Evolutionary conservation across 2,329 filamentous ascomycete genomes (phyloP).

Genomic region (Sarocladiaceae sp.): DNA sequence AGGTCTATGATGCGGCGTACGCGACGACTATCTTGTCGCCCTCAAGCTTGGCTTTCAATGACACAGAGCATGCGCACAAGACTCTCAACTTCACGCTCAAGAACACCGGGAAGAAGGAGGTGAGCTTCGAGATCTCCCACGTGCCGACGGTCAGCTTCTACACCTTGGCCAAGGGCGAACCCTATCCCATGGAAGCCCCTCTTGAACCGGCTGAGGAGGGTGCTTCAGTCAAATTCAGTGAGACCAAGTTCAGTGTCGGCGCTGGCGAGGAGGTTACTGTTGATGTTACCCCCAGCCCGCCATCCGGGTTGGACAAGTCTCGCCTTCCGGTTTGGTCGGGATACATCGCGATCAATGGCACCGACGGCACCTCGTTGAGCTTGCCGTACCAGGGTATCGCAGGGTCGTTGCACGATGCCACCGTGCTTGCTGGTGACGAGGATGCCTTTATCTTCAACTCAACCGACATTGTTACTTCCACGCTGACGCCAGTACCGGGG

Average conservation of each 20-base stretch:
- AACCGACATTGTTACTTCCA: slow-evolving; percentile 25
- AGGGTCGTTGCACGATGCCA: slow-evolving; percentile 24
- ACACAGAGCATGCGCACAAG: slow-evolving; percentile 49
- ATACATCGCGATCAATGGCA: slow-evolving; percentile 32
- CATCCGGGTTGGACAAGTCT: slow-evolving; percentile 18
- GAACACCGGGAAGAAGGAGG: slow-evolving; percentile 42
- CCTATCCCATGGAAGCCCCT: slow-evolving; percentile 36
- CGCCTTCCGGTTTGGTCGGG: slow-evolving; percentile 36
- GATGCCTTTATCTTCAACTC: slow-evolving; percentile 28
- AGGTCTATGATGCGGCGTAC: slow-evolving; percentile 53
- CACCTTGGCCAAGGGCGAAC: slow-evolving; percentile 30
- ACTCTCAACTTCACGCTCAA: slow-evolving; percentile 46
- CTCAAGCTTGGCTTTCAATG: slow-evolving; percentile 57
- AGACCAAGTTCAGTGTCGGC: slow-evolving; percentile 35
- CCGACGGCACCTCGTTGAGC: slow-evolving; percentile 27
- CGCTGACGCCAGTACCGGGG: slow-evolving; percentile 17
- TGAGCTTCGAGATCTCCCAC: slow-evolving; percentile 48
- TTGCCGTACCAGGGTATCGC: slow-evolving; percentile 34
- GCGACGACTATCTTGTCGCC: slow-evolving; percentile 45
- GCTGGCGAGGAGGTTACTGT: slow-evolving; percentile 37
- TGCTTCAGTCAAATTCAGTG: slow-evolving; percentile 36
- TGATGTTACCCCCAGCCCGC: slow-evolving; percentile 33
- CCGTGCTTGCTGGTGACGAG: slow-evolving; percentile 23
- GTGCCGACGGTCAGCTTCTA: slow-evolving; percentile 47
- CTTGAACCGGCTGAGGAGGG: slow-evolving; percentile 34